These are phyloP conservation scores for Lasiosphaeris hirsuta DNA, from an alignment of 495 filamentous ascomycete genomes.

Conservation along the genomic window DNA sequence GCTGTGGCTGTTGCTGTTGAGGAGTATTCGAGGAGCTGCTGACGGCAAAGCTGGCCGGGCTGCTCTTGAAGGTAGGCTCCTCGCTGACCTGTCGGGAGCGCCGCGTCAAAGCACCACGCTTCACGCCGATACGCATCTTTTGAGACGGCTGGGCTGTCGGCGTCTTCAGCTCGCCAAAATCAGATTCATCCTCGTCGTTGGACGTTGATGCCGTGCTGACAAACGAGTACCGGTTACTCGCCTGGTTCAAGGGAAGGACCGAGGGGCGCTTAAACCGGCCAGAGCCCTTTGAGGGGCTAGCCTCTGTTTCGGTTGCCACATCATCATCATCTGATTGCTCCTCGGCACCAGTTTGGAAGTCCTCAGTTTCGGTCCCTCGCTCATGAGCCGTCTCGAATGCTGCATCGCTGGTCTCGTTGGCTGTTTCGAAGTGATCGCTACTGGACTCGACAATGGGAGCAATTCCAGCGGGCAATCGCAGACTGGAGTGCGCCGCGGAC, in stretches of 20 bases:
- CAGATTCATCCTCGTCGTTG: constrained; percentile 68
- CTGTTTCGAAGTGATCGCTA: constrained; percentile 76
- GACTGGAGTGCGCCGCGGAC: constrained; percentile 11
- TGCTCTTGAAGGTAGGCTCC: constrained; percentile 49
- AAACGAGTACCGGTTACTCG: constrained; percentile 60
- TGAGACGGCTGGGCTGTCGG: constrained; percentile 59
- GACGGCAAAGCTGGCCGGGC: constrained; percentile 54
- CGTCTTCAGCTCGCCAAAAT: constrained; percentile 48
- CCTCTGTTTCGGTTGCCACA: constrained; percentile 86
- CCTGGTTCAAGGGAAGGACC: constrained; percentile 26
- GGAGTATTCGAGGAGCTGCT: constrained; percentile 49
- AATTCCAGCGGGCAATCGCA: constrained; percentile 24
- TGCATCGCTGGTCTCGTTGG: constrained; percentile 78
- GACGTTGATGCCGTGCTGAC: constrained; percentile 89
- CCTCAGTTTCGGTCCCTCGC: constrained; percentile 81
- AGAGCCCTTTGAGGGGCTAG: constrained; percentile 43
- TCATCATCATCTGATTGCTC: constrained; percentile 74
- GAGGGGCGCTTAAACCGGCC: constrained; percentile 38
- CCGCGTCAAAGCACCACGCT: constrained; percentile 54
- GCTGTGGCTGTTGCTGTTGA: constrained; percentile 41
- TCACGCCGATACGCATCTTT: constrained; percentile 66
- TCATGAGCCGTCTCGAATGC: constrained; percentile 87
- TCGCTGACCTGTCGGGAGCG: constrained; percentile 66
- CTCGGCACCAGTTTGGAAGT: constrained; percentile 88
- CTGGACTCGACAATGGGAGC: constrained; percentile 22